These are phyloP conservation scores for Oryza coarctata DNA, from an alignment of 176 grass and related monocot genomes.

Conservation along the genomic window DNA sequence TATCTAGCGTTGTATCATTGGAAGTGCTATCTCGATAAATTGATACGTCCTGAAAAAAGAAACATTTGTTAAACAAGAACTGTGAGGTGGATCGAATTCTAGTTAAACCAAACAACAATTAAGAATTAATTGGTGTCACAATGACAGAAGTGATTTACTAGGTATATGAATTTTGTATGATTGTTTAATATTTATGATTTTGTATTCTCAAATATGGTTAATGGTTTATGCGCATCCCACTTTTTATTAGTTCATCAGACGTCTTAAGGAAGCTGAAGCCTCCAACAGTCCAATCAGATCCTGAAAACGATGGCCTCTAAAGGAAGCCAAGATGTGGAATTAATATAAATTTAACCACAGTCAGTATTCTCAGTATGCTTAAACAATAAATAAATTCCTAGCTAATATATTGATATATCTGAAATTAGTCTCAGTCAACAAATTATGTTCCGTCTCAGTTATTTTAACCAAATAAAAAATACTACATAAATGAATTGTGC, in stretches of 20 bases:
- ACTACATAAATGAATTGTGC: too few species aligned
- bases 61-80: not conserved
- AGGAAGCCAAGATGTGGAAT: not conserved
- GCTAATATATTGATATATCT: constrained; percentile 7
- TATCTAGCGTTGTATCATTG: constrained; percentile 59
- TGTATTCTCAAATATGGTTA: not conserved
- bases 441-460: not conserved
- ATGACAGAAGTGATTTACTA: not conserved
- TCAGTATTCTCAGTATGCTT: too few species aligned
- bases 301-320: not conserved
- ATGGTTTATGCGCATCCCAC: not conserved
- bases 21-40: constrained; percentile 45
- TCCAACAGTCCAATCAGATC: not conserved
- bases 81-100: not conserved
- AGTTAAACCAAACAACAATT: not conserved
- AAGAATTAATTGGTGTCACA: not conserved
- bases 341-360: too few species aligned
- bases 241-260: not conserved
- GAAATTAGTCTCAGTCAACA: not conserved
- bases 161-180: not conserved
- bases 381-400: not conserved
- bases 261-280: constrained; percentile 9
- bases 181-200: not conserved
- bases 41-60: constrained; percentile 56
- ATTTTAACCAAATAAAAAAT: too few species aligned